Percentiles rank a stretch among this genome's conserved stretches.
phyloP scores from a whole-genome alignment of 768 basidiomycete species.

The Chiua virens region DNA sequence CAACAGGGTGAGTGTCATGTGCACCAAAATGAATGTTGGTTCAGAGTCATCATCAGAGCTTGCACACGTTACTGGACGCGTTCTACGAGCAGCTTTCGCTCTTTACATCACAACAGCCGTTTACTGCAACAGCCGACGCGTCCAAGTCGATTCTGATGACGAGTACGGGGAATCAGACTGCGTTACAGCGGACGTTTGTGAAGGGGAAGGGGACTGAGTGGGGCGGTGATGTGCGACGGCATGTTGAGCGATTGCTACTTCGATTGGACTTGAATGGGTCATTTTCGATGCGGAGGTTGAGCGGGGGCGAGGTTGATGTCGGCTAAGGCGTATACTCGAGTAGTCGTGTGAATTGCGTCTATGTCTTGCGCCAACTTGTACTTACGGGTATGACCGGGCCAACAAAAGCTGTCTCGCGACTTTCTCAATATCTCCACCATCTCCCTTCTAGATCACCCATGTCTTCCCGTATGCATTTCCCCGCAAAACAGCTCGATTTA shows the following conservation, averaged over 20 bases:
- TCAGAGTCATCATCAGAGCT: slow-evolving; percentile 44
- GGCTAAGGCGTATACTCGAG: too few relatives aligned
- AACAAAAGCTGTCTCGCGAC: slow-evolving; percentile 35
- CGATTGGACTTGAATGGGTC: slow-evolving; percentile 84
- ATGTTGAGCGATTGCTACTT: slow-evolving; percentile 79
- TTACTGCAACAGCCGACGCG: slow-evolving; percentile 58
- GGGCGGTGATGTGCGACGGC: slow-evolving; percentile 70
- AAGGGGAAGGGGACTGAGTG: slow-evolving; percentile 53
- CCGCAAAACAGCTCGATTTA: slow-evolving; percentile 2
- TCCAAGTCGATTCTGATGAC: slow-evolving; percentile 71
- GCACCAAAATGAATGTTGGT: background rate
- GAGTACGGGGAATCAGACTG: slow-evolving; percentile 48
- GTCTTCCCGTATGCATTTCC: slow-evolving; percentile 26
- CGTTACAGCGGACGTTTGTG: slow-evolving; percentile 50
- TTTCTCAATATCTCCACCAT: slow-evolving; percentile 63
- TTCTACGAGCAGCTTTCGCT: slow-evolving; percentile 82
- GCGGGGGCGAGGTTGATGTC: background rate
- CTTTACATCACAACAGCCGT: slow-evolving; percentile 75
- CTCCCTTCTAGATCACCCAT: slow-evolving; percentile 52
- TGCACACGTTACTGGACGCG: slow-evolving; percentile 63
- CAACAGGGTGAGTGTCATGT: slow-evolving; percentile 54
- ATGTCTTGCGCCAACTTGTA: background rate
- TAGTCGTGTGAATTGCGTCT: background rate
- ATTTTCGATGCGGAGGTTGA: slow-evolving; percentile 52
- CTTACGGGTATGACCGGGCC: slow-evolving; percentile 30